Percentiles rank a stretch among this genome's conserved stretches.
Evolutionary conservation across 2,329 filamentous ascomycete genomes (phyloP).

Genomic region (Apiospora saccharicola): DNA sequence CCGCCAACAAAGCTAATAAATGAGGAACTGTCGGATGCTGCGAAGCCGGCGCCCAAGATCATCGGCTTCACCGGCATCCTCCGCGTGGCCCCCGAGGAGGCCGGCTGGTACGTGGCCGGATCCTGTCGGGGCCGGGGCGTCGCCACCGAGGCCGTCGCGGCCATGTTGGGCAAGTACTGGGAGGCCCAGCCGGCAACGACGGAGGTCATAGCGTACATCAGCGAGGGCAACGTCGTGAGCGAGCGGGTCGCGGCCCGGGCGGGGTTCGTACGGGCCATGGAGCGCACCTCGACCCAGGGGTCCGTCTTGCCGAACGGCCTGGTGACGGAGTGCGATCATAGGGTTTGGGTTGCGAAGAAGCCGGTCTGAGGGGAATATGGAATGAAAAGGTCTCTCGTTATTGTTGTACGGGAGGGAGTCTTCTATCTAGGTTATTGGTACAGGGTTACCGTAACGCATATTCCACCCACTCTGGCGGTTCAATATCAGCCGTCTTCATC

Average conservation of each 20-base stretch:
- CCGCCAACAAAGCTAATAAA: too few species aligned
- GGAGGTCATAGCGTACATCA: conserved; percentile 6
- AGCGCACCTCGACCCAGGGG: not conserved
- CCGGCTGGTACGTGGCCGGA: not conserved
- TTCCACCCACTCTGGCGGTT: too few species aligned
- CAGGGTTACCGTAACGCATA: too few species aligned
- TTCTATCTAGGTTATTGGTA: not conserved
- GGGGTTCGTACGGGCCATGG: not conserved
- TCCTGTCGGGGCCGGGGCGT: not conserved
- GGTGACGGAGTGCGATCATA: not conserved
- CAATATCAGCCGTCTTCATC: too few species aligned
- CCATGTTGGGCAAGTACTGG: conserved; percentile 20
- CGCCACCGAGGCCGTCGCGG: conserved; percentile 1
- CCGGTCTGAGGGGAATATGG: not conserved
- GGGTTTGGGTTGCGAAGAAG: conserved; percentile 3
- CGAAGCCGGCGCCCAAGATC: not conserved
- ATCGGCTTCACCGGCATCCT: conserved; percentile 12
- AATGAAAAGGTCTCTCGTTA: too few species aligned
- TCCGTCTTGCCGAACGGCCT: conserved; percentile 1
- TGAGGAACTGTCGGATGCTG: too few species aligned
- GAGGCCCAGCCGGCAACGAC: not conserved
- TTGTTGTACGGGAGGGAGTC: not conserved
- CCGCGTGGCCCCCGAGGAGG: conserved; percentile 17
- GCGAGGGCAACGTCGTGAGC: conserved; percentile 2
- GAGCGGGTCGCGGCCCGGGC: not conserved